Percentiles rank a stretch among this genome's conserved stretches.
Evolutionary conservation across 1,139 yeast species (phyloP).

Genomic region (Hemisphaericaspora xylofermentans): DNA sequence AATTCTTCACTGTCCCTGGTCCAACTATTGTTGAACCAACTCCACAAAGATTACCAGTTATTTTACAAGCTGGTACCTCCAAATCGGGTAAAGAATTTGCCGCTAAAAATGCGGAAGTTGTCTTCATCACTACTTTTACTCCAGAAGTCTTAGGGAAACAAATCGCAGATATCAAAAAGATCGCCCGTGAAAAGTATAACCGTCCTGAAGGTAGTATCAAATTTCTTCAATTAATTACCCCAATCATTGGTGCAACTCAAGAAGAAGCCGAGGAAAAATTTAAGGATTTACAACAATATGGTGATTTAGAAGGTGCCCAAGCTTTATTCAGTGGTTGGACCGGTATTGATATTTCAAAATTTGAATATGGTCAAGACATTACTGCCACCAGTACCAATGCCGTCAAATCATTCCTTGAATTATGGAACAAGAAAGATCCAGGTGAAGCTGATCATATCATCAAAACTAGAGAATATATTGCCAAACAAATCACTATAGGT

Average conservation of each 20-base stretch:
- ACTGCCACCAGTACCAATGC: slow-evolving; percentile 30
- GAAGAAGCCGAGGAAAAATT: slow-evolving; percentile 35
- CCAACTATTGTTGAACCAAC: slow-evolving; percentile 45
- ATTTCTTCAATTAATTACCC: slow-evolving; percentile 33
- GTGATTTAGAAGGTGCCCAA: slow-evolving; percentile 41
- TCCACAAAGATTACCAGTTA: slow-evolving; percentile 44
- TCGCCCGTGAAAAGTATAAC: slow-evolving; percentile 31
- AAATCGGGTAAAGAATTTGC: slow-evolving; percentile 43
- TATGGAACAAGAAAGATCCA: slow-evolving; percentile 32
- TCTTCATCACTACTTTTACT: slow-evolving; percentile 34
- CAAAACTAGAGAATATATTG: slow-evolving; percentile 27
- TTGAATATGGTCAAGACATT: slow-evolving; percentile 28
- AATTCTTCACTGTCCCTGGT: slow-evolving; percentile 44
- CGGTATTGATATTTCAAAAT: slow-evolving; percentile 34
- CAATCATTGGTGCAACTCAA: slow-evolving; percentile 34
- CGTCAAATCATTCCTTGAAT: slow-evolving; percentile 27
- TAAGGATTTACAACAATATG: slow-evolving; percentile 28
- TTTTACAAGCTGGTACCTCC: slow-evolving; percentile 51
- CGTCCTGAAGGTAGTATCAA: slow-evolving; percentile 37
- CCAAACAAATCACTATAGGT: slow-evolving; percentile 29
- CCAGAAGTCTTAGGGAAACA: slow-evolving; percentile 30
- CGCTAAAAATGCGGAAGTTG: slow-evolving; percentile 46
- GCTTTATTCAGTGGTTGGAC: slow-evolving; percentile 40
- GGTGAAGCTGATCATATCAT: slow-evolving; percentile 25
- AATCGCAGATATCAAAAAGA: slow-evolving; percentile 26